Base-by-base conservation (phyloP, 345 rosid species). In the Jatropha curcas region DNA sequence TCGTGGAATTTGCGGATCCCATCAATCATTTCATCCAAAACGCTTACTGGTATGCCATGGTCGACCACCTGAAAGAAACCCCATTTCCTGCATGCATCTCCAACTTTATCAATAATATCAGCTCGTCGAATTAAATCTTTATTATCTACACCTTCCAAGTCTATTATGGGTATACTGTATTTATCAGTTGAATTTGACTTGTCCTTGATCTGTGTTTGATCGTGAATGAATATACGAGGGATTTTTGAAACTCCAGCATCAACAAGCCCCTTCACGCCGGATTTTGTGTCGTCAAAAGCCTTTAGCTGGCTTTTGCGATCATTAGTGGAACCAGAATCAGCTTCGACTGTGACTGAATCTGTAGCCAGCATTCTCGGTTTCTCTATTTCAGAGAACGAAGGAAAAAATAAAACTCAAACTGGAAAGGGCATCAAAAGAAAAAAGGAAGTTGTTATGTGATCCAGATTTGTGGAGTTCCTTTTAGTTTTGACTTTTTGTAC, bases 61-160 rank as follows among this genome's bases (percentile, higher is more conserved):
- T 73, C 56, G 14, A 73, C 24, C 16, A 65, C 56, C 58, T 73
- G 71, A 41, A 73, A 73, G 37, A 74, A 74, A 46, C 78, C 78
- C 68, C 73, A 67, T 34, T 19, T 68, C 33, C 7, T 1, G 67
- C 67, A 74, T 5, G 78, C 78, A 5, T 68, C 68, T 19, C 60
- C 17, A 20, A 74, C 12, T 48, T 68, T 3, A 0, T 5, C 25
- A 10, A 74, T 3, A 0, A 68, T n/a, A 27, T 19, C 9, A 13
- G 16, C 6, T 2, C 78, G 73, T 8, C 4, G 24, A 45, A 1
- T 57, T 27, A n/a, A 7, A 33, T 50, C 60, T 33, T 28, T 71
- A n/a, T n/a, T n/a, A n/a, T 13, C 27, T 35, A 20, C 10, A 19
- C 52, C 66, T 24, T 68, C 46, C n/a, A 75, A 7, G 52, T 75